phyloP scores from a whole-genome alignment of 305 asterid species.

The Caryopteris hybrid region DNA sequence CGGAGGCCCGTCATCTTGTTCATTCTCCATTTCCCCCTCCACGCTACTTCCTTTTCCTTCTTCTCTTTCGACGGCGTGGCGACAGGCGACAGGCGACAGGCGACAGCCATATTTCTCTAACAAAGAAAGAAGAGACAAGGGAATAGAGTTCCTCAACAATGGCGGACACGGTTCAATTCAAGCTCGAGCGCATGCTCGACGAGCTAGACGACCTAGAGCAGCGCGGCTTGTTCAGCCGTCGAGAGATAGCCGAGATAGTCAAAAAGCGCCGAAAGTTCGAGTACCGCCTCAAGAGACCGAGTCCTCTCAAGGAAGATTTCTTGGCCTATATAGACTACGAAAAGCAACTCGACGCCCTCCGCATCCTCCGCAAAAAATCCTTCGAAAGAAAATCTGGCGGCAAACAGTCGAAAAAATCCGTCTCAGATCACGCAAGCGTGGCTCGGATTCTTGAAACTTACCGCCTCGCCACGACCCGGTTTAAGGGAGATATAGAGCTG shows the following conservation, averaged over 20 bases:
- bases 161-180: constrained; percentile 93
- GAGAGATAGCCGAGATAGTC: constrained; percentile 78
- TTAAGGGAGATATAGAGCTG: constrained; percentile 85
- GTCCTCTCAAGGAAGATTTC: constrained; percentile 76
- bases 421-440: constrained; percentile 69
- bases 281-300: constrained; percentile 85
- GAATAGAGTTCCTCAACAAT: constrained; percentile 21
- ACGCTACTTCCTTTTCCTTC: background rate
- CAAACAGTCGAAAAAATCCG: constrained; percentile 48
- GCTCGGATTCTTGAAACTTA: constrained; percentile 72
- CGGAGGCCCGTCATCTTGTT: constrained; percentile 9
- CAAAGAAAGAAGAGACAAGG: too few species aligned
- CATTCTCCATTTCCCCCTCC: constrained; percentile 1
- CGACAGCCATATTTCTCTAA: background rate
- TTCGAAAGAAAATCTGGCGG: constrained; percentile 27
- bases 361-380: constrained; percentile 63
- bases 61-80: background rate
- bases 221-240: constrained; percentile 64
- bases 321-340: constrained; percentile 73
- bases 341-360: constrained; percentile 69
- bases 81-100: too few species aligned
- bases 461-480: constrained; percentile 71
- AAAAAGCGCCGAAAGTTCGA: constrained; percentile 89
- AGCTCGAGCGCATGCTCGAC: constrained; percentile 84
- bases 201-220: constrained; percentile 83